Evolutionary conservation across 768 basidiomycete genomes (phyloP), one percentile per base, ranked within the genome.

Genomic region (Favolaschia claudopus): DNA sequence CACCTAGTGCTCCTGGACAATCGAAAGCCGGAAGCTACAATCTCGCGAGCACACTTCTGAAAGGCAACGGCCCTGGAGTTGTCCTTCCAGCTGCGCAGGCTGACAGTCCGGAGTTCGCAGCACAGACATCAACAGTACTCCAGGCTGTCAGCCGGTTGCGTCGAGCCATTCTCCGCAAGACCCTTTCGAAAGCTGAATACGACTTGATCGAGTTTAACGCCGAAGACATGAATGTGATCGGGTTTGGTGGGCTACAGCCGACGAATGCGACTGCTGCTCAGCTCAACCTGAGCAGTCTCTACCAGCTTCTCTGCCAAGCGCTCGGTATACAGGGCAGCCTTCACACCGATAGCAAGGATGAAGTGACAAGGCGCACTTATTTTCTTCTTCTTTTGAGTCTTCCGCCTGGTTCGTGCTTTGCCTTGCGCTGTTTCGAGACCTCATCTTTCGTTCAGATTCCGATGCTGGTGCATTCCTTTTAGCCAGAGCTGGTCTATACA

Each of bases 151-250:
- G 31, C 12, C 17, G 19, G 5, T 20, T 48, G 15, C 29, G 46
- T 4, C 33, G 32, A 9, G 19, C 10, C 3, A 24, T 48, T 20
- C 32, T 48, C 7, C n/a, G 31, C 31, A 32, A 48, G 12, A 48
- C 46, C 2, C n/a, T 48, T 9, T 33, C 31, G 9, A 48, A 48
- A 24, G 32, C 14, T 20, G 46, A 48, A 24, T 34, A 20, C 19
- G 33, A 48, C 3, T 6, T 33, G 2, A 48, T 33, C 14, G 32
- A 48, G 13, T 48, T 34, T 14, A 48, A 48, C 25, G 20, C 15
- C 32, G 31, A 48, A 9, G 46, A 48, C 46, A 48, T 48, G 46
- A 48, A 48, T 17, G 33, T 48, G 13, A 15, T 48, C 8, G 46
- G 46, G 6, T 48, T 48, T 24, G 46, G 46, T 6, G 46, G 46